A percentile compares a stretch with the other conserved stretches of the same genome.
Evolutionary conservation across 805 yeast species (phyloP).

Genomic region (Saturnispora gosingensis): DNA sequence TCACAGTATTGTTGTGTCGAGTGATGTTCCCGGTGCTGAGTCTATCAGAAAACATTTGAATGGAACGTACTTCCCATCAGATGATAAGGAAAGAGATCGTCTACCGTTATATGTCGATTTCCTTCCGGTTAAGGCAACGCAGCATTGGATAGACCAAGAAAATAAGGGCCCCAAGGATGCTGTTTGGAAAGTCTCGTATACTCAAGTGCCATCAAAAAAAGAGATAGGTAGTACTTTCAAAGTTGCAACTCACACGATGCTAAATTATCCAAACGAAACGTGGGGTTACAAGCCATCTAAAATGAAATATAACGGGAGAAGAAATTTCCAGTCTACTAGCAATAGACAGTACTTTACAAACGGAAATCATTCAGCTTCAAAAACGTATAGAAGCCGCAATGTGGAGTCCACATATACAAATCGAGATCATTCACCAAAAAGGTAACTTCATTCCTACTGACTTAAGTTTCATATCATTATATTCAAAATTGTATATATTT

Average conservation of each 20-base stretch:
- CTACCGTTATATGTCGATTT: slow-evolving; percentile 32
- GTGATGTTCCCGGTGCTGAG: slow-evolving; percentile 33
- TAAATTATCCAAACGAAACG: slow-evolving; percentile 26
- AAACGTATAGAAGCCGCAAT: background rate
- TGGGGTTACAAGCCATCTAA: slow-evolving; percentile 27
- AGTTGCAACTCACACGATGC: slow-evolving; percentile 26
- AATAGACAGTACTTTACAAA: background rate
- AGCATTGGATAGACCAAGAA: slow-evolving; percentile 39
- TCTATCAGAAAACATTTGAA: slow-evolving; percentile 28
- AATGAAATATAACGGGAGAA: background rate
- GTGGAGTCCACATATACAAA: background rate
- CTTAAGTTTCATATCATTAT: background rate
- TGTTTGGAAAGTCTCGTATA: slow-evolving; percentile 35
- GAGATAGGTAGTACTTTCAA: slow-evolving; percentile 20
- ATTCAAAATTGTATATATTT: background rate
- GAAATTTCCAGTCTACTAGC: background rate
- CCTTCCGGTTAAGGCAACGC: slow-evolving; percentile 37
- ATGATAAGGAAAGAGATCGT: slow-evolving; percentile 15
- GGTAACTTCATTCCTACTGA: background rate
- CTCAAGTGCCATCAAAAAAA: slow-evolving; percentile 26
- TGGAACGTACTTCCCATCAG: slow-evolving; percentile 29
- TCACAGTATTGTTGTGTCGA: slow-evolving; percentile 34
- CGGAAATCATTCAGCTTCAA: background rate
- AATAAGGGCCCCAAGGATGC: slow-evolving; percentile 36
- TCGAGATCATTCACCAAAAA: background rate